Conservation (phyloP, 805 yeast genomes). For the Candida yuanshanica region DNA sequence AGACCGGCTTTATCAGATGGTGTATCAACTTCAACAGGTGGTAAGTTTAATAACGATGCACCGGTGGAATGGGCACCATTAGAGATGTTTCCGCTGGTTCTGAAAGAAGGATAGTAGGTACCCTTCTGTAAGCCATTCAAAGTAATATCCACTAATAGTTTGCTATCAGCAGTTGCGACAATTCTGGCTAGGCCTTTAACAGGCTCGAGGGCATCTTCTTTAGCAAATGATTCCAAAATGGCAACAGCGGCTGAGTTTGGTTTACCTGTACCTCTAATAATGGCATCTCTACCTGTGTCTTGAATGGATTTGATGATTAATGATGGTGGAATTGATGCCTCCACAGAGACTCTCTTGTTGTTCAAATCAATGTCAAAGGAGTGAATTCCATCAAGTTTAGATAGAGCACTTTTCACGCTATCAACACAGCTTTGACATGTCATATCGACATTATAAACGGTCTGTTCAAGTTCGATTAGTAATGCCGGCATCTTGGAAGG, state of each 20-base stretch:
- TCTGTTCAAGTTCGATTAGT: constrained; percentile 9
- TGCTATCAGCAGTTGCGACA: constrained; percentile 52
- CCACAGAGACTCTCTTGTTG: constrained; percentile 58
- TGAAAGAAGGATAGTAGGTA: constrained; percentile 61
- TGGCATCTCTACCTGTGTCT: constrained; percentile 77
- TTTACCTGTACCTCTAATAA: constrained; percentile 84
- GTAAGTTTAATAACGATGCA: constrained; percentile 30
- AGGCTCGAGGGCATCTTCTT: constrained; percentile 34
- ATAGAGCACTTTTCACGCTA: constrained; percentile 37
- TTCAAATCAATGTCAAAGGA: constrained; percentile 50
- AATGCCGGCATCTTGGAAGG: background rate
- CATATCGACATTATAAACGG: constrained; percentile 83
- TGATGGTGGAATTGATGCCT: constrained; percentile 74
- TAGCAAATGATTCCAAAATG: constrained; percentile 69
- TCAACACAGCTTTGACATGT: constrained; percentile 52
- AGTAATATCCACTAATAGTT: constrained; percentile 70
- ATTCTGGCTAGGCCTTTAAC: constrained; percentile 87
- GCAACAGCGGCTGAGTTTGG: constrained; percentile 90
- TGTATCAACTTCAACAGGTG: constrained; percentile 27
- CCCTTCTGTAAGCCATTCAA: constrained; percentile 65
- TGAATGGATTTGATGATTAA: constrained; percentile 62
- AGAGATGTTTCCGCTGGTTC: constrained; percentile 71
- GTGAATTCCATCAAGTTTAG: constrained; percentile 43
- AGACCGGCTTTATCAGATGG: constrained; percentile 29
- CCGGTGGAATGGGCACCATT: constrained; percentile 70